Evolutionary conservation across 2,329 filamentous ascomycete genomes (phyloP).

Genomic region (Trichoderma lentiforme): DNA sequence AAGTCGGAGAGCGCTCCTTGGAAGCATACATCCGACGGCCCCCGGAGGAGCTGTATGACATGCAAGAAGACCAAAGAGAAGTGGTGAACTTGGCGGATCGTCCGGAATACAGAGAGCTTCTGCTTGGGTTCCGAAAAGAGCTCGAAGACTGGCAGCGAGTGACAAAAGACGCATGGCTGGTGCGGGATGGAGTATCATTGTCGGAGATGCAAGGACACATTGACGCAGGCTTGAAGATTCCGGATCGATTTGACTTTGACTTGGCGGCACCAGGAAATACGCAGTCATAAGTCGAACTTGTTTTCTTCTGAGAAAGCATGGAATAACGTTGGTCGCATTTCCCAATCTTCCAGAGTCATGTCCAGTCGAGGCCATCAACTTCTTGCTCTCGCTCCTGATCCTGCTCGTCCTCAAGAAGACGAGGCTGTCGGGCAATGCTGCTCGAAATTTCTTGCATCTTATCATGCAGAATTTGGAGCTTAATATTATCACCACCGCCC

Average conservation of each 20-base stretch:
- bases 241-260: conserved; percentile 4
- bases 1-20: neutral
- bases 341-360: neutral
- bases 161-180: conserved; percentile 1
- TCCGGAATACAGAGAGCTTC: neutral
- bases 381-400: neutral
- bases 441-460: conserved; percentile 10
- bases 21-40: conserved; percentile 6
- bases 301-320: neutral
- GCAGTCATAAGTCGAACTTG: neutral
- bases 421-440: neutral
- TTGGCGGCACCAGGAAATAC: neutral
- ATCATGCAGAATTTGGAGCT: conserved; percentile 2
- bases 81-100: neutral
- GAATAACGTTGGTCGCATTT: neutral
- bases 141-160: neutral
- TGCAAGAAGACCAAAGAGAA: neutral
- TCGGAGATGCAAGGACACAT: conserved; percentile 11
- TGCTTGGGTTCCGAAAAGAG: neutral
- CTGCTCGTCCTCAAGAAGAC: neutral
- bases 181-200: conserved; percentile 1
- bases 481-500: neutral
- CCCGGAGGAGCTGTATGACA: conserved; percentile 4
- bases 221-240: neutral
- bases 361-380: neutral